Evolutionary conservation across 306 rosid genomes (phyloP).

Genomic region (Potentilla sterilis): DNA sequence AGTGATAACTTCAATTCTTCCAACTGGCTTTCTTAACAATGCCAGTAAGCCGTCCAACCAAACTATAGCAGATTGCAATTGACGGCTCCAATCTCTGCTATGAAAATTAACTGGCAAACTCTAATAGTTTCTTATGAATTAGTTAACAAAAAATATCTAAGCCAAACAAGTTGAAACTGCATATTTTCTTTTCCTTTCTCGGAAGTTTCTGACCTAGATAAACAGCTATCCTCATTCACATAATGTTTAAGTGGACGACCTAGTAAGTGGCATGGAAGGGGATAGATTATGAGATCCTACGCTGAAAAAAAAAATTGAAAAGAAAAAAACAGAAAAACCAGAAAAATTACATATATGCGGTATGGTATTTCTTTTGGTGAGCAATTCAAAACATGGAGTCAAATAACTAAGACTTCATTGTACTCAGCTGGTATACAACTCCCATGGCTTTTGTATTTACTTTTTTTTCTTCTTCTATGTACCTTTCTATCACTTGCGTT

Average conservation of each 20-base stretch:
- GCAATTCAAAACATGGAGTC: neutral
- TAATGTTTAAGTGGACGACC: neutral
- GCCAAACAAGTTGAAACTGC: neutral
- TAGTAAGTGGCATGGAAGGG: neutral
- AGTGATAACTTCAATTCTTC: neutral
- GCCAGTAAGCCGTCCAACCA: neutral
- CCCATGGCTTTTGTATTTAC: neutral
- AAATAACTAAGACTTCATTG: neutral
- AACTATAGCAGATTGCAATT: neutral
- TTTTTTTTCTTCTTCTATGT: neutral
- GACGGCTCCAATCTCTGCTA: neutral
- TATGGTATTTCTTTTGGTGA: neutral
- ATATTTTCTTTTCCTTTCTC: neutral
- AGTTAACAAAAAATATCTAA: neutral
- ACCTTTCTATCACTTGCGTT: neutral
- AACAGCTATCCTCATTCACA: neutral
- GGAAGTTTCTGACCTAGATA: neutral
- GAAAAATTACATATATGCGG: neutral
- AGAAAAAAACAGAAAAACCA: neutral
- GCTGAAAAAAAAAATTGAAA: neutral
- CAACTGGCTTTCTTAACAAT: neutral
- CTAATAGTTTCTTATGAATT: neutral
- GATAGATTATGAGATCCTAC: neutral
- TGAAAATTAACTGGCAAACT: neutral
- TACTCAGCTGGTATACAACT: neutral